Conservation (phyloP, 139 green algal species). For the Penium margaritaceum region DNA sequence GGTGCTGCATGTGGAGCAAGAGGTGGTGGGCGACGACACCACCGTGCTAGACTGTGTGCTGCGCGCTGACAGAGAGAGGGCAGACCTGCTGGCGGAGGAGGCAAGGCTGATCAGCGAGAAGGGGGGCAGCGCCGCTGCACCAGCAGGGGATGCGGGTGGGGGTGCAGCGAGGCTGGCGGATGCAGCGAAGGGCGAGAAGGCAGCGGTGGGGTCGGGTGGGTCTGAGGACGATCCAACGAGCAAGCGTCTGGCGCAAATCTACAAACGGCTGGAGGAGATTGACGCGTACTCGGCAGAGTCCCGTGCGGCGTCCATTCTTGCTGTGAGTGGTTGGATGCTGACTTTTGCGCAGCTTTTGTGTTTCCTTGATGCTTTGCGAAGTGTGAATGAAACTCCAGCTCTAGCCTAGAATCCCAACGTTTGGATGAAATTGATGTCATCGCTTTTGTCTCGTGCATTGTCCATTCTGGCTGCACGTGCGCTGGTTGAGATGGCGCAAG, state of each 20-base stretch:
- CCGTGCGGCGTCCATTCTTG: slow-evolving; percentile 48
- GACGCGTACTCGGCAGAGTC: slow-evolving; percentile 50
- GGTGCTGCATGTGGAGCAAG: slow-evolving; percentile 59
- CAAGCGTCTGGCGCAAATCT: slow-evolving; percentile 42
- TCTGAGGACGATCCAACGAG: slow-evolving; percentile 4
- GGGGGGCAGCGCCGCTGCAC: background rate
- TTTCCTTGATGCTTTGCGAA: no score
- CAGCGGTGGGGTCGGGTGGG: slow-evolving; percentile 6
- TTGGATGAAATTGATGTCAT: no score
- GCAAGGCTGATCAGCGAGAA: slow-evolving; percentile 12
- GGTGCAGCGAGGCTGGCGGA: slow-evolving; percentile 5
- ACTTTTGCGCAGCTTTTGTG: no score
- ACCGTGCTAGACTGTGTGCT: slow-evolving; percentile 54
- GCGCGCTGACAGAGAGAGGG: slow-evolving; percentile 46
- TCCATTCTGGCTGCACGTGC: no score
- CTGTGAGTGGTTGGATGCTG: slow-evolving; percentile 14
- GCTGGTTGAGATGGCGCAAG: no score
- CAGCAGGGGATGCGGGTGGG: background rate
- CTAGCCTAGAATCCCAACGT: no score
- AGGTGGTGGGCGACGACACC: slow-evolving; percentile 46
- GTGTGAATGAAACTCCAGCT: no score
- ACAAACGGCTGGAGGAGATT: slow-evolving; percentile 57
- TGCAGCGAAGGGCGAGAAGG: slow-evolving; percentile 7
- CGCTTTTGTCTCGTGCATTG: no score
- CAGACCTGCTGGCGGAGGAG: slow-evolving; percentile 46